Evolutionary conservation across 768 basidiomycete species (phyloP).

Genomic region (Boletus speciosus): DNA sequence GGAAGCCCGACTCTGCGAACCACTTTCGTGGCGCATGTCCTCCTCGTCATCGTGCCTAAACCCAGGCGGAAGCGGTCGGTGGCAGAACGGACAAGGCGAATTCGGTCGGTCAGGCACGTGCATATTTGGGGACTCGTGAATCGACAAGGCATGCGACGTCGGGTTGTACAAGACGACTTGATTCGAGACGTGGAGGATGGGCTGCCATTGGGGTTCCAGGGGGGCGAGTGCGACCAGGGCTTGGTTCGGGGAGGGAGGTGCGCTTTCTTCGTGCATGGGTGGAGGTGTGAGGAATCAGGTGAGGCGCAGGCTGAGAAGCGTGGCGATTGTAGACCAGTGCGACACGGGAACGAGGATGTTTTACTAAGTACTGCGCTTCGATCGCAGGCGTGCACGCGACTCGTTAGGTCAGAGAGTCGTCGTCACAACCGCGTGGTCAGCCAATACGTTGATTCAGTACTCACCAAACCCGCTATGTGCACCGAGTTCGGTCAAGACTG

Average conservation of each 20-base stretch:
- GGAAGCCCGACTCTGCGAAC: slow-evolving; percentile 52
- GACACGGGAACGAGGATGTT: not conserved
- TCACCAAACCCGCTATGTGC: not conserved
- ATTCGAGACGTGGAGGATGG: slow-evolving; percentile 78
- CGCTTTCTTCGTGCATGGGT: slow-evolving; percentile 30
- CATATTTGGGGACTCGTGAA: slow-evolving; percentile 37
- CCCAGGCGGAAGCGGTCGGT: slow-evolving; percentile 51
- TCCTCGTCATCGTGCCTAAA: slow-evolving; percentile 33
- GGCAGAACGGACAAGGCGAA: slow-evolving; percentile 70
- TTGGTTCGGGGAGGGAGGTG: slow-evolving; percentile 30
- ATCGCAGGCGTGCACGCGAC: slow-evolving; percentile 1
- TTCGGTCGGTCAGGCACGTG: slow-evolving; percentile 21
- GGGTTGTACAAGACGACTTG: slow-evolving; percentile 89
- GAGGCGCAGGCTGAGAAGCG: not conserved
- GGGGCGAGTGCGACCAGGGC: slow-evolving; percentile 29
- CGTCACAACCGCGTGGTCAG: not conserved
- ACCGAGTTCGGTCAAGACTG: not conserved
- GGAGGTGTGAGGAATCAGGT: not conserved
- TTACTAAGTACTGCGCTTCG: not conserved
- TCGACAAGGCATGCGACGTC: slow-evolving; percentile 76
- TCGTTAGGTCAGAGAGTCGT: not conserved
- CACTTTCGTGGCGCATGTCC: slow-evolving; percentile 36
- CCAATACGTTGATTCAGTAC: not conserved
- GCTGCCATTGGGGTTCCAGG: slow-evolving; percentile 55
- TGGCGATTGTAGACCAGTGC: not conserved